A percentile compares a stretch with the other conserved stretches of the same genome.
Conservation (phyloP, 2,329 filamentous ascomycete species). For the Sclerotinia minor region DNA sequence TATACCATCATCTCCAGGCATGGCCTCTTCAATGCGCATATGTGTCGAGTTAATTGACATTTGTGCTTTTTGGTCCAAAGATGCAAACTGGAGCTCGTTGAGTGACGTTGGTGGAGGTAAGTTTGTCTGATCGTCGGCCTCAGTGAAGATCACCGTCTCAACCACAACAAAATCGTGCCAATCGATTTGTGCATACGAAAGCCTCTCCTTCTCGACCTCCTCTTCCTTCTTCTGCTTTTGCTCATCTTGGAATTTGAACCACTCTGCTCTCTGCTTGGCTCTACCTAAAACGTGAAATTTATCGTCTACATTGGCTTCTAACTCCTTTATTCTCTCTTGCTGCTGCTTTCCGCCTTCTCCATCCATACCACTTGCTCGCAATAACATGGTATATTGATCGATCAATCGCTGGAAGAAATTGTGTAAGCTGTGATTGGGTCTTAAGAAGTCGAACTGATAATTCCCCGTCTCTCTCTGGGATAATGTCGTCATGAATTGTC, state of each 20-base stretch:
- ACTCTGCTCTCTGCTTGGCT: conserved; percentile 84
- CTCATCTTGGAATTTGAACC: conserved; percentile 77
- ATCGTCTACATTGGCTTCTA: conserved; percentile 74
- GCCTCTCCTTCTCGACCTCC: conserved; percentile 76
- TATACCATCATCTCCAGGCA: conserved; percentile 73
- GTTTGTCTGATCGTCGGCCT: conserved; percentile 80
- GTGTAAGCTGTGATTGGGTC: conserved; percentile 92
- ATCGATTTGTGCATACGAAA: conserved; percentile 80
- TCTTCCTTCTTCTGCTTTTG: conserved; percentile 90
- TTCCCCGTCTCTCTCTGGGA: conserved; percentile 88
- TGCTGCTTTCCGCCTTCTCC: conserved; percentile 64
- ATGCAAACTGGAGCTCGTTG: conserved; percentile 89
- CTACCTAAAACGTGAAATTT: conserved; percentile 77
- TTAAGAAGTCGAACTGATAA: conserved; percentile 93
- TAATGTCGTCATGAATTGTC: conserved; percentile 85
- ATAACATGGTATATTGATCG: conserved; percentile 85
- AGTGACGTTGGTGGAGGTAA: conserved; percentile 87
- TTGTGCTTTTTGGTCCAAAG: conserved; percentile 90
- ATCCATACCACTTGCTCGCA: conserved; percentile 67
- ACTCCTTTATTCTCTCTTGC: conserved; percentile 68
- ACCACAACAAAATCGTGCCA: conserved; percentile 98
- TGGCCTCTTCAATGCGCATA: conserved; percentile 89
- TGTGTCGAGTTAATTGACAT: conserved; percentile 76
- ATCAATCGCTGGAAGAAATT: conserved; percentile 92
- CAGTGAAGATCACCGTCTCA: conserved; percentile 89